Conservation (phyloP, 768 basidiomycete species). For the Harrya chromipes region DNA sequence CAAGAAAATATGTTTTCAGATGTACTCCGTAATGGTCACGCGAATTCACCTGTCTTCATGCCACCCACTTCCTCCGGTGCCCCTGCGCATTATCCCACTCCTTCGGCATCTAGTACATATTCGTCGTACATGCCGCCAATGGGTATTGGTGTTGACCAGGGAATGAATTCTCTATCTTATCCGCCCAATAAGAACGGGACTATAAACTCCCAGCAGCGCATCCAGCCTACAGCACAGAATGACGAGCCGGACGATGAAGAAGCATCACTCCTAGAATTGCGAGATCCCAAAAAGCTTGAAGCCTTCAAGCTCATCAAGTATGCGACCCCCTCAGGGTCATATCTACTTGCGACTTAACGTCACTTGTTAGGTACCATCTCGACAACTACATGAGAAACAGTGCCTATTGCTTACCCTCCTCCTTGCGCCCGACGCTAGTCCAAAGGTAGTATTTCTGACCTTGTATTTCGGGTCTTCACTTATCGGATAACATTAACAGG, state of each 20-base stretch:
- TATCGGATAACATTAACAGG: slow-evolving; percentile 35
- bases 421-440: slow-evolving; percentile 82
- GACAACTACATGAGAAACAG: slow-evolving; percentile 87
- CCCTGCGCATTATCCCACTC: slow-evolving; percentile 42
- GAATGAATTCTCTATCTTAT: slow-evolving; percentile 51
- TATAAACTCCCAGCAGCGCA: slow-evolving; percentile 24
- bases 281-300: slow-evolving; percentile 70
- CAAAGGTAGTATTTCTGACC: slow-evolving; percentile 54
- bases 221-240: slow-evolving; percentile 22
- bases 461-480: background rate
- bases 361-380: slow-evolving; percentile 69
- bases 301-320: slow-evolving; percentile 82
- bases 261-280: slow-evolving; percentile 30
- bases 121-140: slow-evolving; percentile 54
- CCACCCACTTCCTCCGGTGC: slow-evolving; percentile 41
- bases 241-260: slow-evolving; percentile 57
- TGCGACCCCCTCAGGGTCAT: slow-evolving; percentile 18
- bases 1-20: slow-evolving; percentile 60
- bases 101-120: slow-evolving; percentile 32
- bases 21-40: slow-evolving; percentile 50
- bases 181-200: slow-evolving; percentile 32
- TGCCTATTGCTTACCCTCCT: slow-evolving; percentile 83
- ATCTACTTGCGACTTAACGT: slow-evolving; percentile 1
- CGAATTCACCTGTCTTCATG: slow-evolving; percentile 61
- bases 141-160: slow-evolving; percentile 54